A percentile compares a stretch with the other conserved stretches of the same genome.
These are phyloP conservation scores for Fagus crenata DNA, from an alignment of 306 rosid species.

Conservation along the genomic window DNA sequence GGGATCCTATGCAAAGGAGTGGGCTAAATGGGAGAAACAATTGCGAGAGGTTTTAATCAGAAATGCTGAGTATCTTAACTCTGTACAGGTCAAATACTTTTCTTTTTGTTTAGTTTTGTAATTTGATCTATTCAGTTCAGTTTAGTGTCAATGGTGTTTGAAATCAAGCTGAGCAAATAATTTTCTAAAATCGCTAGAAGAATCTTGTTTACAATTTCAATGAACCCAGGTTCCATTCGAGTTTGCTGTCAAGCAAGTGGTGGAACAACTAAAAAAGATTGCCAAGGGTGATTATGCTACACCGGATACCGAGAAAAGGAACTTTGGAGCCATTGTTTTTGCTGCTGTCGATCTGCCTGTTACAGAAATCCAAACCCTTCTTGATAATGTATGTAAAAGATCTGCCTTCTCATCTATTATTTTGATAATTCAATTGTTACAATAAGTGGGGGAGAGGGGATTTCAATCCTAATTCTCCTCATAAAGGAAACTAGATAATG, in stretches of 20 bases:
- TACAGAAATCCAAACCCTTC: constrained; percentile 48
- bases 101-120: background rate
- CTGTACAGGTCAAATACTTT: constrained; percentile 62
- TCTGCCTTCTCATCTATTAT: constrained; percentile 23
- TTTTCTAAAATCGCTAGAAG: constrained; percentile 17
- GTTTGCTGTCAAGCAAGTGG: constrained; percentile 62
- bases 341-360: constrained; percentile 79
- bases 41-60: constrained; percentile 55
- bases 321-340: constrained; percentile 65
- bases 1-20: constrained; percentile 74
- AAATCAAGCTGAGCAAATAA: constrained; percentile 11
- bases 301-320: constrained; percentile 73
- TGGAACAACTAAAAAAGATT: constrained; percentile 68
- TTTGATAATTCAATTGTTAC: background rate
- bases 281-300: constrained; percentile 70
- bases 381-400: constrained; percentile 56
- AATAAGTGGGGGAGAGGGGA: too few relatives aligned
- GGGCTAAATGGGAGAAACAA: constrained; percentile 87
- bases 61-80: constrained; percentile 73
- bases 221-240: constrained; percentile 80
- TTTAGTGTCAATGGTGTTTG: constrained; percentile 6
- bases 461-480: too few relatives aligned
- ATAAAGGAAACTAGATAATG: too few relatives aligned
- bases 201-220: constrained; percentile 25
- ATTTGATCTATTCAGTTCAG: background rate